phyloP scores from a whole-genome alignment of 2,329 filamentous ascomycete species.

The Monosporascus sp. region DNA sequence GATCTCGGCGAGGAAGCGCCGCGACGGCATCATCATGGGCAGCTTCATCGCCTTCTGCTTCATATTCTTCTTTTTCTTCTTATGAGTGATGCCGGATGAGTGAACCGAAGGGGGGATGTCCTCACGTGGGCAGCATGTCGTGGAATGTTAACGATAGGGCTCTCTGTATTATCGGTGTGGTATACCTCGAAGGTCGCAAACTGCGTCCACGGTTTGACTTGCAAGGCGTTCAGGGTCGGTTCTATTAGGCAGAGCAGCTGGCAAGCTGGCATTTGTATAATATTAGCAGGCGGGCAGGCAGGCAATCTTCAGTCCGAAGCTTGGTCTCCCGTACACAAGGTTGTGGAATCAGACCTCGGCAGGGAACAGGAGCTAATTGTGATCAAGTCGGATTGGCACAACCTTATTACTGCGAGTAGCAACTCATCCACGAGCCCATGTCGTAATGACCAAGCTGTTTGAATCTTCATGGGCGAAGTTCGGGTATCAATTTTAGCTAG shows the following conservation, averaged over 20 bases:
- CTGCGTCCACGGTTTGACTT: background rate
- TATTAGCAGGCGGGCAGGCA: background rate
- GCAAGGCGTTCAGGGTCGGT: conserved; percentile 2
- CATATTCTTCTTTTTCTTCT: conserved; percentile 74
- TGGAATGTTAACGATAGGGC: too few relatives aligned
- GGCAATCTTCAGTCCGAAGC: background rate
- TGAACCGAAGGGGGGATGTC: background rate
- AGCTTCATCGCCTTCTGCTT: conserved; percentile 90
- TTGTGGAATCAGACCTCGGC: background rate
- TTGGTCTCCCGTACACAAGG: background rate
- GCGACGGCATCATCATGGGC: conserved; percentile 91
- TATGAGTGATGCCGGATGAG: conserved; percentile 37
- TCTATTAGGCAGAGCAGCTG: background rate
- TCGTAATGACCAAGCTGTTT: background rate
- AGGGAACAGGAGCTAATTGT: background rate
- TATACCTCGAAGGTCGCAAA: background rate
- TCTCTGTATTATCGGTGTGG: background rate
- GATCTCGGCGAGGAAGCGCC: conserved; percentile 90
- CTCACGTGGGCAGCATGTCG: too few relatives aligned
- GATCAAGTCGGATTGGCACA: background rate
- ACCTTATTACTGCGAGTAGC: too few relatives aligned
- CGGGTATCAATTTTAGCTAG: conserved; percentile 16
- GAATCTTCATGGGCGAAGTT: background rate
- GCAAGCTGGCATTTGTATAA: background rate
- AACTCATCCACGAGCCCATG: too few relatives aligned